Conservation (phyloP, 345 rosid species). For the Hypericum perforatum region DNA sequence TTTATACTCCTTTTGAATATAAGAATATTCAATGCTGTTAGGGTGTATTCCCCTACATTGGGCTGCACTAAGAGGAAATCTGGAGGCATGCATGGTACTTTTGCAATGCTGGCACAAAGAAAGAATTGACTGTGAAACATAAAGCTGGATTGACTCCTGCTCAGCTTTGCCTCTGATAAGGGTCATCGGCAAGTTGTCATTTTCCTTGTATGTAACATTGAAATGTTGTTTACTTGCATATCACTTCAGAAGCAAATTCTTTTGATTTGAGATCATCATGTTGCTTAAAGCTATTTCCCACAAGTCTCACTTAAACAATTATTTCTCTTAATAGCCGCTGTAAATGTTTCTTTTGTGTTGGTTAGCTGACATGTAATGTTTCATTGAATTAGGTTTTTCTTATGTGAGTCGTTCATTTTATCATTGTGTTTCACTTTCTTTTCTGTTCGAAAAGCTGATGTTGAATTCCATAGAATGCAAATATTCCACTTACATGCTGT, state of each 20-base stretch:
- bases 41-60: slow-evolving; percentile 98
- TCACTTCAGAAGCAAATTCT: no score
- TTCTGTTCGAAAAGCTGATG: no score
- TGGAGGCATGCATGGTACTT: slow-evolving; percentile 71
- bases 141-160: slow-evolving; percentile 75
- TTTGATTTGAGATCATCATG: no score
- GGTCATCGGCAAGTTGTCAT: slow-evolving; percentile 59
- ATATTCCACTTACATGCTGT: no score
- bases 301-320: slow-evolving; percentile 7
- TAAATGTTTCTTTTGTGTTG: no score
- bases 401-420: no score
- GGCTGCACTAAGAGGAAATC: slow-evolving; percentile 75
- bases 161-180: slow-evolving; percentile 78
- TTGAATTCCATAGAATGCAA: no score
- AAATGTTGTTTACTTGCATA: slow-evolving; percentile 21
- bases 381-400: no score
- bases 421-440: no score
- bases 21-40: slow-evolving; percentile 20
- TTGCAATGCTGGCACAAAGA: slow-evolving; percentile 86
- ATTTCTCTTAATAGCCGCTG: no score
- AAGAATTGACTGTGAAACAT: slow-evolving; percentile 59
- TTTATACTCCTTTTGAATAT: slow-evolving; percentile 5
- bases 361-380: no score
- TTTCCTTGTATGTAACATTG: slow-evolving; percentile 75
- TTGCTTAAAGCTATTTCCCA: no score